Conservation (phyloP, 75 land plant species). For the Cunninghamia lanceolata region DNA sequence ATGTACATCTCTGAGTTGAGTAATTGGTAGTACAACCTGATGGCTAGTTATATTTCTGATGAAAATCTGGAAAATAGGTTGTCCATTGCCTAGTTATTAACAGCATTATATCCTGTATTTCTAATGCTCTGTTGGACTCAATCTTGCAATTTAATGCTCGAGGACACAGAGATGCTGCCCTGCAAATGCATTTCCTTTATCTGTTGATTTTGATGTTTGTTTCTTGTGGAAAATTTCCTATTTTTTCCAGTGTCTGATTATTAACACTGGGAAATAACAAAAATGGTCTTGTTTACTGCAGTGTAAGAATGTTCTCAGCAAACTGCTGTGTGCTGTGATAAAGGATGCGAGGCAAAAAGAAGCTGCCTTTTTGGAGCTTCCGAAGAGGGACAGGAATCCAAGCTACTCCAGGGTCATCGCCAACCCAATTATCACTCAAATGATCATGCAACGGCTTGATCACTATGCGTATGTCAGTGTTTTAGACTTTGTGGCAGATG, state of each 20-base stretch:
- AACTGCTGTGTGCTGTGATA: conserved; percentile 70
- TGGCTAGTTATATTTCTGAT: not conserved
- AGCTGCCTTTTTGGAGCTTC: conserved; percentile 68
- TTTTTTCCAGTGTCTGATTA: too few relatives aligned
- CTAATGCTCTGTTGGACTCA: not conserved
- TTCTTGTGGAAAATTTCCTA: too few relatives aligned
- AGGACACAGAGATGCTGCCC: not conserved
- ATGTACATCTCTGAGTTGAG: not conserved
- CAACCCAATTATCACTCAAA: conserved; percentile 54
- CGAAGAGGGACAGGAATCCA: conserved; percentile 57
- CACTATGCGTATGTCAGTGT: conserved; percentile 65
- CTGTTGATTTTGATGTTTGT: not conserved
- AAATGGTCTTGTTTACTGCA: conserved; percentile 27
- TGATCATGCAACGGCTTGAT: conserved; percentile 76
- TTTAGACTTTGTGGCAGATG: conserved; percentile 81
- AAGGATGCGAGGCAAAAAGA: conserved; percentile 79
- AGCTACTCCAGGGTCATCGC: conserved; percentile 36
- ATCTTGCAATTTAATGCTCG: not conserved
- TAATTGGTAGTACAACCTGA: not conserved
- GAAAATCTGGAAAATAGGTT: not conserved
- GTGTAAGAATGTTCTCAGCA: conserved; percentile 93
- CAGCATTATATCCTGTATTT: not conserved
- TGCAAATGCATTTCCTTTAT: not conserved
- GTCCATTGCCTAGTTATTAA: not conserved
- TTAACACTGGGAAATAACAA: too few relatives aligned